Conservation (phyloP, 2,329 filamentous ascomycete genomes). For the Ophiostoma tasmaniense region DNA sequence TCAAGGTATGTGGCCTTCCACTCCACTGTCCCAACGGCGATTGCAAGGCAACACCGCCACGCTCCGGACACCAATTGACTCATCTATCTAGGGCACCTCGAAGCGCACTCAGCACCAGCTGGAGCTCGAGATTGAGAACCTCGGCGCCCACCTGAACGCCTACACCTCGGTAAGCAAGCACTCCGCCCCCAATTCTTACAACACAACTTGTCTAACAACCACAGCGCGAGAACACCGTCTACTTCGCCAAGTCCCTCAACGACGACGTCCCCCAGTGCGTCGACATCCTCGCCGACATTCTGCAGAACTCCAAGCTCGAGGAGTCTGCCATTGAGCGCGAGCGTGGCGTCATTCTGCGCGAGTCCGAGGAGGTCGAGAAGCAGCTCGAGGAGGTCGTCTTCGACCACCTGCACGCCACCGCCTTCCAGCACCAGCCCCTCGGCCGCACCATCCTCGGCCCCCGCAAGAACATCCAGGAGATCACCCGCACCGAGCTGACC, state of each 20-base stretch:
- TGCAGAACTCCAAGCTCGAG: conserved; percentile 99
- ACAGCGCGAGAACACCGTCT: conserved; percentile 97
- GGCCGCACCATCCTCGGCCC: conserved; percentile 97
- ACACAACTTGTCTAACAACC: conserved; percentile 4
- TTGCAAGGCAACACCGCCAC: not conserved
- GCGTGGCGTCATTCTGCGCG: conserved; percentile 95
- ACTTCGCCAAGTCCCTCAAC: conserved; percentile 99
- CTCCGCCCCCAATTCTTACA: not conserved
- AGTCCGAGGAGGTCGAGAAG: conserved; percentile 99
- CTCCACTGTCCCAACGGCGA: not conserved
- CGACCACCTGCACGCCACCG: conserved; percentile 96
- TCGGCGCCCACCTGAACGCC: conserved; percentile 97
- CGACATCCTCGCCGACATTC: conserved; percentile 97
- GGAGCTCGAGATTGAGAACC: conserved; percentile 99
- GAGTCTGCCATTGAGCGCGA: conserved; percentile 87
- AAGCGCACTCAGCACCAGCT: conserved; percentile 94
- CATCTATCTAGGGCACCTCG: conserved; percentile 62
- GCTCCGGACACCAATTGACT: not conserved
- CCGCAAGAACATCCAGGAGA: conserved; percentile 96
- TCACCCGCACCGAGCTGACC: conserved; percentile 79
- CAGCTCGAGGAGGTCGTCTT: conserved; percentile 99
- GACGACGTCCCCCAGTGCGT: conserved; percentile 92
- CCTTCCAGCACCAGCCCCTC: conserved; percentile 91
- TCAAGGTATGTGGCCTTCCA: conserved; percentile 64
- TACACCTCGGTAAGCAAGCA: conserved; percentile 75